phyloP scores from a whole-genome alignment of 371 early-diverging fungal genomes.

The Apophysomyces variabilis region DNA sequence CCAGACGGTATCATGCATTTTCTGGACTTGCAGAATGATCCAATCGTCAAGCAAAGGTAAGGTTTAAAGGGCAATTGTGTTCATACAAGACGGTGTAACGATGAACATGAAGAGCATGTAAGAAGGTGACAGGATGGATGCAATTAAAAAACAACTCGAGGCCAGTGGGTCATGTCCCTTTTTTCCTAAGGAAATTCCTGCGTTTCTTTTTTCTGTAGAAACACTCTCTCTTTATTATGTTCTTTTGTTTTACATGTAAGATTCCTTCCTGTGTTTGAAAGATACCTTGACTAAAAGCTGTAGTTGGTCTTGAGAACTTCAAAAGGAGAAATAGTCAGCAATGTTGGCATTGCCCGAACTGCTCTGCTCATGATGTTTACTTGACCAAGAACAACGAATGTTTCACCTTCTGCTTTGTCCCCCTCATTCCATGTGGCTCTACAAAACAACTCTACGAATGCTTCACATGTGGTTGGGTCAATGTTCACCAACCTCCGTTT shows the following conservation, averaged over 20 bases:
- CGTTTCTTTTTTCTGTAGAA: background rate
- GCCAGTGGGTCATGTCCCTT: background rate
- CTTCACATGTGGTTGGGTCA: constrained; percentile 50
- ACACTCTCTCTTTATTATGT: constrained; percentile 26
- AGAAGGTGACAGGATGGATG: background rate
- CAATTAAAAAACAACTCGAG: background rate
- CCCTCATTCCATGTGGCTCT: constrained; percentile 47
- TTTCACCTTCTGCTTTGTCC: constrained; percentile 57
- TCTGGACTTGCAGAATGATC: too few relatives aligned
- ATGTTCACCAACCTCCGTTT: constrained; percentile 43
- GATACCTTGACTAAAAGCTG: background rate
- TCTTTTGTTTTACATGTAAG: constrained; percentile 48
- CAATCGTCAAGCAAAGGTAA: too few relatives aligned
- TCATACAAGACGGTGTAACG: too few relatives aligned
- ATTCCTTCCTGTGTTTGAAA: background rate
- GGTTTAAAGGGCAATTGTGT: too few relatives aligned
- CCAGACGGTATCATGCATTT: too few relatives aligned
- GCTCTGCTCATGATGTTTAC: constrained; percentile 48
- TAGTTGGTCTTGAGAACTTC: constrained; percentile 53
- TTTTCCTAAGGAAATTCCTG: background rate
- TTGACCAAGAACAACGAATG: constrained; percentile 45
- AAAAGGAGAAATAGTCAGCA: constrained; percentile 39
- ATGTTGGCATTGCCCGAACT: constrained; percentile 52
- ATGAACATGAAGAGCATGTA: too few relatives aligned
- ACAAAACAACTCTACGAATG: constrained; percentile 50